phyloP scores from a whole-genome alignment of 225 moss, liverwort and hornwort genomes.

The Polytrichum formosum region DNA sequence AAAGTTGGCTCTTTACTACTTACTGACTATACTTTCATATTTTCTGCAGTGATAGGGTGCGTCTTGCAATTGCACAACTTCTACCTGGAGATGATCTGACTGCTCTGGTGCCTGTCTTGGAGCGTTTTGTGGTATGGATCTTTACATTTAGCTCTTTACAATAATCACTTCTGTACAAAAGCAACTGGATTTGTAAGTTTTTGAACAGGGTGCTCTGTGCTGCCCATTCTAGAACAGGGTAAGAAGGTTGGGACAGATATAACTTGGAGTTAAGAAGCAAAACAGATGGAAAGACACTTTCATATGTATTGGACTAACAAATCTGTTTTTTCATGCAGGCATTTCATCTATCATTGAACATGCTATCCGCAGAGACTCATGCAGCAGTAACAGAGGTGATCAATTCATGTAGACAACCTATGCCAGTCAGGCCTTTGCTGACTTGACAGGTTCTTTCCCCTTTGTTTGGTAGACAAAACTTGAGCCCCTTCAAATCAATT shows the following conservation, averaged over 20 bases:
- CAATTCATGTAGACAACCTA: slow-evolving; percentile 84
- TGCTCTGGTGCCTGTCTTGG: slow-evolving; percentile 87
- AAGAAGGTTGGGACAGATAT: too few species aligned
- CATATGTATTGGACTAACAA: neutral
- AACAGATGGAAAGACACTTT: too few species aligned
- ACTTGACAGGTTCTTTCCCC: slow-evolving; percentile 20
- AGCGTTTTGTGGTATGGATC: slow-evolving; percentile 84
- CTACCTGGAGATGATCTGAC: slow-evolving; percentile 79
- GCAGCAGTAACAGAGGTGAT: slow-evolving; percentile 86
- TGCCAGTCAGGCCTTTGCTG: slow-evolving; percentile 48
- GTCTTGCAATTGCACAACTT: slow-evolving; percentile 77
- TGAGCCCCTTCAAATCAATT: neutral
- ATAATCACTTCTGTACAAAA: too few species aligned
- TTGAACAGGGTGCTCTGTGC: neutral
- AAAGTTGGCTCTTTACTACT: too few species aligned
- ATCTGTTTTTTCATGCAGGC: slow-evolving; percentile 45
- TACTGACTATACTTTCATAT: too few species aligned
- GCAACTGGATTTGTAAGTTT: neutral
- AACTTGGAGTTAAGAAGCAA: too few species aligned
- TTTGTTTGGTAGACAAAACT: slow-evolving; percentile 11
- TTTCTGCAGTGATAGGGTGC: slow-evolving; percentile 71
- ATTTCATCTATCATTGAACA: slow-evolving; percentile 91
- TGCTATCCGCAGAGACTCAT: slow-evolving; percentile 87
- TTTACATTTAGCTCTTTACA: too few species aligned
- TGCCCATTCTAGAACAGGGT: neutral